These are phyloP conservation scores for Lactarius hengduanensis DNA, from an alignment of 768 basidiomycete species.

Conservation along the genomic window DNA sequence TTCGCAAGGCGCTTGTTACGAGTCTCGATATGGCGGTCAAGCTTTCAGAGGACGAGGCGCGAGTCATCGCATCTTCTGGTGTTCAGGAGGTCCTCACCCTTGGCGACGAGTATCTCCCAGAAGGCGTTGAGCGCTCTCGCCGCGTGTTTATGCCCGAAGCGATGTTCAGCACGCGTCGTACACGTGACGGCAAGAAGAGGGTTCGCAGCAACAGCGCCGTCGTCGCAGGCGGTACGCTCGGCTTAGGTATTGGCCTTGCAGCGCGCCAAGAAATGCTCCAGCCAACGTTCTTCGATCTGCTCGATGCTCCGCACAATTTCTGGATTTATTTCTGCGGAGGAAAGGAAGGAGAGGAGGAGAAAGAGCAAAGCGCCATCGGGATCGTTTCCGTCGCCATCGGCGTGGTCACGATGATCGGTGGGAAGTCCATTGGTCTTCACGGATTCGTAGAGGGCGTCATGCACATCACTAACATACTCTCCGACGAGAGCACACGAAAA, in stretches of 20 bases:
- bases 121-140: constrained; percentile 74
- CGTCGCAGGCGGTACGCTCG: constrained; percentile 74
- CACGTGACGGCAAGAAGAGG: constrained; percentile 35
- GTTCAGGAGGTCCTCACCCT: constrained; percentile 66
- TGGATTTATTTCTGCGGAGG: constrained; percentile 64
- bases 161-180: constrained; percentile 75
- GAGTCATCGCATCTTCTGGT: constrained; percentile 58
- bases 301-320: constrained; percentile 83
- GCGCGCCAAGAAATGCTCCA: constrained; percentile 76
- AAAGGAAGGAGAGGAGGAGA: constrained; percentile 43
- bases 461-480: constrained; percentile 73
- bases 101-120: constrained; percentile 75
- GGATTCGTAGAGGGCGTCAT: constrained; percentile 76
- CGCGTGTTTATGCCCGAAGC: constrained; percentile 95
- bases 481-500: constrained; percentile 74
- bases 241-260: constrained; percentile 81
- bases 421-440: constrained; percentile 73
- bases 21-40: constrained; percentile 80
- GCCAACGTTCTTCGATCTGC: constrained; percentile 77
- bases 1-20: constrained; percentile 70
- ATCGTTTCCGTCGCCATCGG: constrained; percentile 77
- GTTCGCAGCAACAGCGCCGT: constrained; percentile 51
- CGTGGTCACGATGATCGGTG: constrained; percentile 86
- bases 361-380: constrained; percentile 62
- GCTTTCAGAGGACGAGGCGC: constrained; percentile 81